Base-by-base conservation (phyloP, 2,329 filamentous ascomycete species). In the Exophiala lecanii-corni region DNA sequence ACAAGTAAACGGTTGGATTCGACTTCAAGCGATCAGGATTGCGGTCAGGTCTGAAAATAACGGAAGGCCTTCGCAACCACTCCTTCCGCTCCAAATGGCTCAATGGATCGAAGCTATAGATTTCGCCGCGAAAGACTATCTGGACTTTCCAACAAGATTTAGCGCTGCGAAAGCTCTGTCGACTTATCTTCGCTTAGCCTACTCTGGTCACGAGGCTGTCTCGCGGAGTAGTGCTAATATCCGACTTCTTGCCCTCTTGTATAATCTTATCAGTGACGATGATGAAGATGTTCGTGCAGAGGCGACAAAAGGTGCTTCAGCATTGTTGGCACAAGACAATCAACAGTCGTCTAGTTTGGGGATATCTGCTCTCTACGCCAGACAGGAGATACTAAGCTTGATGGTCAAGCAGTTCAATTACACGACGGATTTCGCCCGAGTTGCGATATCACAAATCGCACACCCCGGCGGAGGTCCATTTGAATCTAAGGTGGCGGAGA, bases 191-290 rank as follows among this genome's bases (percentile, higher is more conserved):
- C 32, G 30, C 13, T 16, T 38, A 4, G n/a, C n/a, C n/a, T n/a
- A n/a, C n/a, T n/a, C n/a, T n/a, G n/a, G n/a, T n/a, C n/a, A n/a
- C n/a, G n/a, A n/a, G n/a, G n/a, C n/a, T n/a, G 19, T 38, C 7
- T 7, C 4, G 4, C 9, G 51, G 55, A 6, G 38, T 51, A 4
- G 41, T 26, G 50, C 6, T 40, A 41, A 39, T 46, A 57, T 36
- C 35, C 55, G 28, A 53, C 47, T 49, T 41, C 49, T 46, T 57
- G 47, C 48, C 50, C 71, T 82, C 3, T 67, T 91, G 1, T 89
- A 92, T 62, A 82, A 88, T 59, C 72, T 81, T 34, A 73, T 94
- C 3, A 85, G 86, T 58, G 92, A 97, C 59, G 91, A 97, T 59
- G 91, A 97, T 59, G 87, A 95, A 49, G 89, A 96, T 44, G 77